phyloP scores from a whole-genome alignment of 345 rosid genomes.

The Gossypium raimondii region DNA sequence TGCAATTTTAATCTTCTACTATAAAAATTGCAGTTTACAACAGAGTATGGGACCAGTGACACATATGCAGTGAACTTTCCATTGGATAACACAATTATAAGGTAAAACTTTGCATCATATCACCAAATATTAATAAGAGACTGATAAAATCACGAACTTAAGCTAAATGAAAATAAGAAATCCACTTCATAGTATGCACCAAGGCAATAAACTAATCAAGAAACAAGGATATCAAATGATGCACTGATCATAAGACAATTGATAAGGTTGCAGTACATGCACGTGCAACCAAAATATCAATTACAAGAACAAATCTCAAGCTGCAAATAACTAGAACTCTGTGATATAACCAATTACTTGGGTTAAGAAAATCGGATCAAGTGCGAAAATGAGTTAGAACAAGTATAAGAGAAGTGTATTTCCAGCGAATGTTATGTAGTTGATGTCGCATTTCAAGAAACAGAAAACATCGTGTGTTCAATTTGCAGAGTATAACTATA shows the following conservation, averaged over 20 bases:
- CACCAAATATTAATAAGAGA: neutral
- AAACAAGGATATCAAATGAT: neutral
- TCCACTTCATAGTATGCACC: neutral
- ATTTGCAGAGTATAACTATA: neutral
- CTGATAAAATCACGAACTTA: neutral
- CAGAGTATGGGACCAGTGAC: neutral
- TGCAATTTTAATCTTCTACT: conserved; percentile 10
- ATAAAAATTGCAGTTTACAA: neutral
- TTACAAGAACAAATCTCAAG: neutral
- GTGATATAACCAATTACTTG: neutral
- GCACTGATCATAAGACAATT: neutral
- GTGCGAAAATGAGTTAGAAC: neutral
- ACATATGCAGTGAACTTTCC: neutral
- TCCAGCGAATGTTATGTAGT: neutral
- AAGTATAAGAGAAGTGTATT: neutral
- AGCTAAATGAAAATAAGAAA: neutral
- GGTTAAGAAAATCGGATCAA: neutral
- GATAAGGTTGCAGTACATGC: neutral
- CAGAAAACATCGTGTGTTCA: neutral
- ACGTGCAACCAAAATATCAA: neutral
- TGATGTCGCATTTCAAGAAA: neutral
- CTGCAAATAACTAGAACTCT: neutral
- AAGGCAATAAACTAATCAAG: neutral
- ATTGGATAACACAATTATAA: neutral
- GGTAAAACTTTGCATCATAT: neutral